Evolutionary conservation across 2,329 filamentous ascomycete genomes (phyloP).

Genomic region (Arthrobotrys megalospora): DNA sequence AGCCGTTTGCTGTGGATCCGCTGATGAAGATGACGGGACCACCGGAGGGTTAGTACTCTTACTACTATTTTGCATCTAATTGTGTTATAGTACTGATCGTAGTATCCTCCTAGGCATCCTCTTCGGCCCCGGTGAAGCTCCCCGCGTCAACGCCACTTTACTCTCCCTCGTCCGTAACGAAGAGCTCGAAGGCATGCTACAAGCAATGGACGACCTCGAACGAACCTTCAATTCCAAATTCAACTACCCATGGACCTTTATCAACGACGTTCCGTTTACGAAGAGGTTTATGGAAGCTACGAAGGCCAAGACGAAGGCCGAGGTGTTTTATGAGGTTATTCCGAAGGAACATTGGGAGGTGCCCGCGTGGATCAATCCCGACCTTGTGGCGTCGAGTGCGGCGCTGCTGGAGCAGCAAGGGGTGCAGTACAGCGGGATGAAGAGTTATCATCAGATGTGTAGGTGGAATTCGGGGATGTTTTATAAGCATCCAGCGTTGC

Average conservation of each 20-base stretch:
- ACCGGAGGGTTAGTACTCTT: constrained; percentile 34
- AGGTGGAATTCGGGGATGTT: constrained; percentile 99
- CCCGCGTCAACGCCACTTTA: constrained; percentile 92
- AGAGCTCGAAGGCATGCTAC: constrained; percentile 85
- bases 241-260: constrained; percentile 99
- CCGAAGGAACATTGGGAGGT: constrained; percentile 96
- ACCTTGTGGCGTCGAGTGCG: constrained; percentile 87
- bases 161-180: constrained; percentile 92
- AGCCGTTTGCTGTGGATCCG: constrained; percentile 53
- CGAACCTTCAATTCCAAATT: constrained; percentile 98
- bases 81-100: constrained; percentile 22
- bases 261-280: constrained; percentile 94
- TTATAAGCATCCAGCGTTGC: constrained; percentile 92
- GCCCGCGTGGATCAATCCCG: constrained; percentile 90
- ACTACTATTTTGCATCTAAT: not conserved
- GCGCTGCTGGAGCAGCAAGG: constrained; percentile 84
- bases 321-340: constrained; percentile 87
- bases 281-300: constrained; percentile 93
- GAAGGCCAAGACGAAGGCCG: constrained; percentile 85
- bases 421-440: constrained; percentile 85
- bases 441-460: constrained; percentile 99
- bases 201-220: constrained; percentile 92
- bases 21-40: constrained; percentile 53
- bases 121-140: constrained; percentile 67
- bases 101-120: constrained; percentile 61